Base-by-base conservation (phyloP, 2,329 filamentous ascomycete genomes). In the Lachnellula cervina region DNA sequence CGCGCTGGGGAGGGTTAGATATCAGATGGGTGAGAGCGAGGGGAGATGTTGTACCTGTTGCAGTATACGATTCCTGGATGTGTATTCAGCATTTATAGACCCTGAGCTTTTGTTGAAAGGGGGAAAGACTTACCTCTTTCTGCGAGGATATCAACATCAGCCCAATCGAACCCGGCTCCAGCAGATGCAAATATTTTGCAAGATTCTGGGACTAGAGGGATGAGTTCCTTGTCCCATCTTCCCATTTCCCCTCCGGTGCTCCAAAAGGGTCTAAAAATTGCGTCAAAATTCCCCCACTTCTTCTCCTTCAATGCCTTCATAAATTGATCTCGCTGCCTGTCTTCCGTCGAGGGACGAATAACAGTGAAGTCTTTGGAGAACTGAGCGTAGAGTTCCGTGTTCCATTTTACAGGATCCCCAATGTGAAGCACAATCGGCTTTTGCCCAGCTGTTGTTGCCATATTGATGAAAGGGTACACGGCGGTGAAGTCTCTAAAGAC, bases 201-300 rank as follows among this genome's bases (percentile, higher is more conserved):
- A 0, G 76, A 79, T 1, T 67, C 49, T 0, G 82, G 82, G 4
- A 86, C 65, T 8, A 81, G 65, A 0, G 73, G 71, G 50, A 86
- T 80, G 19, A 86, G 64, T 58, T 86, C 82, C 11, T 68, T 63
- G 62, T 87, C 80, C 81, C 82, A 86, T 21, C 77, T 77, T 0
- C 81, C 82, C 81, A 86, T 86, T 62, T 86, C 83, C 4, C 80
- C 81, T 1, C 83, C 83, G 0, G 82, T 84, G 55, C 81, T 80
- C 81, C 82, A 86, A 67, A 83, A 84, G 0, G 82, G 82, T 2
- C 82, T 73, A 61, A 82, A 81, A 47, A 76, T 69, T 2, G 72
- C 74, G 13, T 64, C 59, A 58, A 84, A 83, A 54, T 80, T 70
- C 4, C 81, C 81, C 80, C 80, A 84, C 66, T 74, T 72, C 25